Conservation (phyloP, 1,284 basidiomycete genomes). For the Puccinia polysora region DNA sequence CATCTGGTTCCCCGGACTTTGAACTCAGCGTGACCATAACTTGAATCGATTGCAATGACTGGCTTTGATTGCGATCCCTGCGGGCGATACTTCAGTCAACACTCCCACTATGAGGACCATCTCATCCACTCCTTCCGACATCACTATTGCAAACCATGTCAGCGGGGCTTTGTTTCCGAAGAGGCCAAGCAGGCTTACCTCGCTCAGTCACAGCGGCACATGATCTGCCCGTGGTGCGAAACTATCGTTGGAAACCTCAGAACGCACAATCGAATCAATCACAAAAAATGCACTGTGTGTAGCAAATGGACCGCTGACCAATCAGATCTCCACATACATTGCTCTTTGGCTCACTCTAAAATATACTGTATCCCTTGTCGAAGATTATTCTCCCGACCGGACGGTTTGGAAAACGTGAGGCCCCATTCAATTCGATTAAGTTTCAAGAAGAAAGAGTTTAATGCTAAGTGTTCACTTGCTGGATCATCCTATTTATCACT, state of each 20-base stretch:
- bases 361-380: neutral
- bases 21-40: too few relatives aligned
- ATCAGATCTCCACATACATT: neutral
- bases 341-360: neutral
- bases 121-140: neutral
- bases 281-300: neutral
- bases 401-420: neutral
- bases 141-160: slow-evolving; percentile 4
- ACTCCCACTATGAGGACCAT: neutral
- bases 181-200: neutral
- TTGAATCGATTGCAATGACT: too few relatives aligned
- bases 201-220: neutral
- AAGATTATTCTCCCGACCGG: neutral
- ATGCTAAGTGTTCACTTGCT: neutral
- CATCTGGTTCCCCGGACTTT: too few relatives aligned
- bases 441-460: neutral
- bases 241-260: neutral
- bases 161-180: neutral
- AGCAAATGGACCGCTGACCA: neutral
- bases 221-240: neutral
- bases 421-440: neutral
- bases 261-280: neutral
- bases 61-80: neutral
- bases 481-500: neutral
- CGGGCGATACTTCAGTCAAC: neutral